Base-by-base conservation (phyloP, 805 yeast genomes). In the Metschnikowia corniflorae region DNA sequence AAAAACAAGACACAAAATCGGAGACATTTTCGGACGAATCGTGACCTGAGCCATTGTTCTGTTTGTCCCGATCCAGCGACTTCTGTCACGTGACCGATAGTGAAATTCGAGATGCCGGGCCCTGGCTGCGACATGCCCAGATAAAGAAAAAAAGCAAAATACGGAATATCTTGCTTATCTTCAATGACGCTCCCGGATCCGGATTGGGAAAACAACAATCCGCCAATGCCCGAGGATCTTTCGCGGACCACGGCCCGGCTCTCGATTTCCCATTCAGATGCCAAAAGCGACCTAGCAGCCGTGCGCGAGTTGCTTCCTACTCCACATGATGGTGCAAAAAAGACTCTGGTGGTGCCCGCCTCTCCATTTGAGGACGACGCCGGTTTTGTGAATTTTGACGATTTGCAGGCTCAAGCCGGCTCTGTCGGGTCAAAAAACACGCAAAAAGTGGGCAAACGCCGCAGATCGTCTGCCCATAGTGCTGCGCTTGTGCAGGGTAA, bases 391-490 rank as follows among this genome's bases (percentile, higher is more conserved):
- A 54, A 35, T 20, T 10, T 7, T 20, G 23, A 20, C 14, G 24
- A 21, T 5, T 21, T 21, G 4, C n/a, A 21, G 12, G n/a, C 12
- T 3, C 12, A 10, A 5, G 12, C 9, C 5, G 12, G 12, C 3
- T 21, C 5, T 10, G 24, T 21, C 12, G n/a, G 3, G 24, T n/a
- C 24, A 10, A n/a, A 5, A 10, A n/a, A n/a, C n/a, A 10, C 5
- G n/a, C 24, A 21, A 21, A 21, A 21, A 10, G 3, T n/a, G 10
- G 22, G 36, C 32, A 60, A 55, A 23, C 54, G 80, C 30, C 60
- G 74, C 45, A 53, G 73, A 35, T 66, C 73, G 23, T 51, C 67
- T 40, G 54, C 55, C 23, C 58, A 63, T 47, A 48, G 61, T 39
- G 36, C 45, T 16, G 33, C 43, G 6, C 47, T 31, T 28, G 35